Evolutionary conservation across 805 yeast genomes (phyloP).

Genomic region (Ogataea trehalophila): DNA sequence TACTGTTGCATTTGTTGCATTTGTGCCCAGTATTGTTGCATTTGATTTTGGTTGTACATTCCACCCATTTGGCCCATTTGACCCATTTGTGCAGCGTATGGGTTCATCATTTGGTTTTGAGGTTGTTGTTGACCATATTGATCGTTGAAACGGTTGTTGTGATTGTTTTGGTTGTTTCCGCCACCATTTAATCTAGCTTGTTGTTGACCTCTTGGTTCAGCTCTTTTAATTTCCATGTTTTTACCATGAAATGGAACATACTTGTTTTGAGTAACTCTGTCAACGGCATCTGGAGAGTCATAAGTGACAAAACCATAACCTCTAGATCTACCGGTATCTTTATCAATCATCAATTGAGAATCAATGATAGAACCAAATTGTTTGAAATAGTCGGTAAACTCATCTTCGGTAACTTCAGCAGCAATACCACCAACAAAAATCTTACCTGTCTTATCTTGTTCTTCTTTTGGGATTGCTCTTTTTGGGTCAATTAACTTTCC

Average conservation of each 20-base stretch:
- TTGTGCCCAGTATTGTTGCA: constrained; percentile 55
- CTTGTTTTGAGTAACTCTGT: constrained; percentile 75
- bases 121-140: constrained; percentile 27
- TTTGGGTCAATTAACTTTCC: constrained; percentile 97
- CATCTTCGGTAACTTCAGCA: constrained; percentile 86
- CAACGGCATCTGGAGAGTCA: constrained; percentile 93
- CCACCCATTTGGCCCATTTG: constrained; percentile 31
- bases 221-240: constrained; percentile 77
- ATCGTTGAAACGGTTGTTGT: constrained; percentile 26
- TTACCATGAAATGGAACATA: constrained; percentile 82
- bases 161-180: constrained; percentile 7
- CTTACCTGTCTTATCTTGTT: constrained; percentile 94
- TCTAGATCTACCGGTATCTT: constrained; percentile 93
- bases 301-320: constrained; percentile 97
- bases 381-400: constrained; percentile 79
- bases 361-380: constrained; percentile 90
- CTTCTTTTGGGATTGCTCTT: constrained; percentile 95
- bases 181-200: constrained; percentile 27
- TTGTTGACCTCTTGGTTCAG: constrained; percentile 76
- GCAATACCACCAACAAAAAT: constrained; percentile 97
- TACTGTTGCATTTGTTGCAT: constrained; percentile 48
- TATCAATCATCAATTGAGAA: constrained; percentile 95
- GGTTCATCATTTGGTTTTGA: constrained; percentile 1
- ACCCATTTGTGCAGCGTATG: constrained; percentile 25
- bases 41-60: constrained; percentile 21